phyloP scores from a whole-genome alignment of 2,329 filamentous ascomycete genomes.

The Fusarium algeriense region DNA sequence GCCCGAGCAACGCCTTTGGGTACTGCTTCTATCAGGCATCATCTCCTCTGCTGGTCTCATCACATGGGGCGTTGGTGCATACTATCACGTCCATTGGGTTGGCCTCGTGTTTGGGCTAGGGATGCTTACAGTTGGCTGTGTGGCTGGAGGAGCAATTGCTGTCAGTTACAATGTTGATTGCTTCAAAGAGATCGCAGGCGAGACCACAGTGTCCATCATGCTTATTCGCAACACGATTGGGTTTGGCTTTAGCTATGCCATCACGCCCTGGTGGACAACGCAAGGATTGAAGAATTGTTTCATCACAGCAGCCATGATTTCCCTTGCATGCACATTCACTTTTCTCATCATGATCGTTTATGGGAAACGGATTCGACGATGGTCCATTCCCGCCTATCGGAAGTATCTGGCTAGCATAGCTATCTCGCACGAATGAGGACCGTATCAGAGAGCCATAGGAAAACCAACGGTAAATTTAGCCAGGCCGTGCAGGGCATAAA shows the following conservation, averaged over 20 bases:
- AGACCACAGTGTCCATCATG: not conserved
- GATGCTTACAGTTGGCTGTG: not conserved
- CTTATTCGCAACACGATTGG: constrained; percentile 5
- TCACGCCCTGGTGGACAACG: constrained; percentile 10
- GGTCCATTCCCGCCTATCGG: not conserved
- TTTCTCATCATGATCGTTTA: not conserved
- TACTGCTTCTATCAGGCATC: not conserved
- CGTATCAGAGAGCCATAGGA: rapidly evolving
- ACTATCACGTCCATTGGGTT: not conserved
- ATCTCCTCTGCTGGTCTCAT: not conserved
- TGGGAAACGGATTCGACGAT: not conserved
- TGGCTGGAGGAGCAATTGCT: not conserved
- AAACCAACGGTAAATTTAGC: rapidly evolving
- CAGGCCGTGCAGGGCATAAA: rapidly evolving
- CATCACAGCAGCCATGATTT: not conserved
- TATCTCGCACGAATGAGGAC: not conserved
- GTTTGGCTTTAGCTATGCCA: constrained; percentile 4
- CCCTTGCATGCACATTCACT: not conserved
- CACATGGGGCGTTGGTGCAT: constrained; percentile 2
- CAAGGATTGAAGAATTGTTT: constrained; percentile 5
- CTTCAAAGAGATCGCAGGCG: not conserved
- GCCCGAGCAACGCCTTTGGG: constrained; percentile 1
- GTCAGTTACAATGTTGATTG: constrained; percentile 10
- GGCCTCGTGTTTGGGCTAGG: constrained; percentile 1
- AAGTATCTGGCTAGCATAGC: not conserved